phyloP scores from a whole-genome alignment of 1,284 basidiomycete genomes.

The Omphalotus olearius region DNA sequence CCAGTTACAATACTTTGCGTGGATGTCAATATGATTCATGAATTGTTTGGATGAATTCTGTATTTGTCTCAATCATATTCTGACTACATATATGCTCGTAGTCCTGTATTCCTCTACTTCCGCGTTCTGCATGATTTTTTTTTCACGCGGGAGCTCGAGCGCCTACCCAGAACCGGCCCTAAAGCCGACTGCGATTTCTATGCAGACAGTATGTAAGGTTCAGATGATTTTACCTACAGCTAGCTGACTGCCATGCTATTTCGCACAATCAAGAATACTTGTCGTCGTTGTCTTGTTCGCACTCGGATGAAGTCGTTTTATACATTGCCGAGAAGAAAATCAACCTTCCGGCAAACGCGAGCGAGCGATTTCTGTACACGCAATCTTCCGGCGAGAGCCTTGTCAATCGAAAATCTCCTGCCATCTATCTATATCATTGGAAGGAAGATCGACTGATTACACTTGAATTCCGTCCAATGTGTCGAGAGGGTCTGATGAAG shows the following conservation, averaged over 20 bases:
- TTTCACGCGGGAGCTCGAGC: too few species aligned
- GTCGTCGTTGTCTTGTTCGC: constrained; percentile 11
- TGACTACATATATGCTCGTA: too few species aligned
- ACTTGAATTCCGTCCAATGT: constrained; percentile 3
- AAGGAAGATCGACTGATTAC: not conserved
- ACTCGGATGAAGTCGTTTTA: constrained; percentile 4
- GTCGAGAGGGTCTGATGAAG: constrained; percentile 4
- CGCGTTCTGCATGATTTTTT: too few species aligned
- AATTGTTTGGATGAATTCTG: too few species aligned
- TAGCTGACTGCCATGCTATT: not conserved
- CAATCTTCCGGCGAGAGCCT: constrained; percentile 14
- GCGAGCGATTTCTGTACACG: constrained; percentile 6
- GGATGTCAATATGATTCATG: too few species aligned
- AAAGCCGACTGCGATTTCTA: too few species aligned
- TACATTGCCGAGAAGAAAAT: constrained; percentile 13
- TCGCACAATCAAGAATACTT: constrained; percentile 7
- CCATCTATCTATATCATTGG: constrained; percentile 10
- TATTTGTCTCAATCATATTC: too few species aligned
- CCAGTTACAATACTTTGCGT: too few species aligned
- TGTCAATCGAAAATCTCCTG: constrained; percentile 4
- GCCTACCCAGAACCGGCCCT: too few species aligned
- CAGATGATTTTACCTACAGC: not conserved
- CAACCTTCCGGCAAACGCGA: constrained; percentile 3
- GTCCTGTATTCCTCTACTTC: too few species aligned
- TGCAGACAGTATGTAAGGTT: too few species aligned